phyloP scores from a whole-genome alignment of 345 rosid genomes.

The Aegle marmelos region DNA sequence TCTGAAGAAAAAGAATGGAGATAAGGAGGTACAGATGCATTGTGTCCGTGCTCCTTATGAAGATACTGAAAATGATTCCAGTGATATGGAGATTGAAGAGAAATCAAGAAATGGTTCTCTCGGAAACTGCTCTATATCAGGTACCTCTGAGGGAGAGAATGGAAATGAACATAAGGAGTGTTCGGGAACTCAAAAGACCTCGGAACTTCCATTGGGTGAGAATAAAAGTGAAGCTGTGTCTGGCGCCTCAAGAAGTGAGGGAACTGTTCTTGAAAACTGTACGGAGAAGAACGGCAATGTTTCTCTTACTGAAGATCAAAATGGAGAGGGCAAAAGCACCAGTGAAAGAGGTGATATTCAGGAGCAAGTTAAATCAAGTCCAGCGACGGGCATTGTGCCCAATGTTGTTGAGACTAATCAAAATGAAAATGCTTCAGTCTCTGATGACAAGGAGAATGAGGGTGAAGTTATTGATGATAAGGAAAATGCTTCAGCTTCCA shows the following conservation, averaged over 20 bases:
- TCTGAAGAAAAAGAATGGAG: constrained; percentile 34
- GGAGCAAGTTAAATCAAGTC: constrained; percentile 6
- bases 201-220: constrained; percentile 10
- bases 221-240: constrained; percentile 21
- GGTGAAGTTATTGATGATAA: constrained; percentile 35
- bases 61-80: constrained; percentile 31
- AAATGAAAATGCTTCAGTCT: constrained; percentile 23
- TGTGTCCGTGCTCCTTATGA: constrained; percentile 15
- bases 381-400: constrained; percentile 2
- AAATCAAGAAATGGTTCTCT: constrained; percentile 23
- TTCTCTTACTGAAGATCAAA: background rate
- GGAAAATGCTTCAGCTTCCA: constrained; percentile 50
- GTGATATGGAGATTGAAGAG: constrained; percentile 36
- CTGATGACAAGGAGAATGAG: constrained; percentile 26
- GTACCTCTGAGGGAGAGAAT: background rate
- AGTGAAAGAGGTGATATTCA: constrained; percentile 13
- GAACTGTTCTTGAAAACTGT: background rate
- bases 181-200: background rate
- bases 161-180: constrained; percentile 12
- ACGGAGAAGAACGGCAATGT: background rate
- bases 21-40: constrained; percentile 11
- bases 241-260: constrained; percentile 7
- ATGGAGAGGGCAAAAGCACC: background rate
- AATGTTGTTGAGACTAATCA: constrained; percentile 17
- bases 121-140: constrained; percentile 17